Conservation (phyloP, 306 rosid species). For the Bauhinia variegata region DNA sequence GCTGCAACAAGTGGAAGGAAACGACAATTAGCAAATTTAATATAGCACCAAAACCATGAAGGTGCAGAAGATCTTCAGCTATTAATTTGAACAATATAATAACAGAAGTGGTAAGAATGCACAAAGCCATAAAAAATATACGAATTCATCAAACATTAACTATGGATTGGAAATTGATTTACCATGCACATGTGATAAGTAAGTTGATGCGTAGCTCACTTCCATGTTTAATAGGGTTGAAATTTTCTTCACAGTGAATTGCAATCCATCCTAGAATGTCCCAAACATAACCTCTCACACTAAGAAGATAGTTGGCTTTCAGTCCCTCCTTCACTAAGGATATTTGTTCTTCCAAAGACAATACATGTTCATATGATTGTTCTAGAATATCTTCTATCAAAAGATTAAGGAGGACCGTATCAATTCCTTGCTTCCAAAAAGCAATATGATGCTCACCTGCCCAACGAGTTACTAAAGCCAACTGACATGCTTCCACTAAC, state of each 20-base stretch:
- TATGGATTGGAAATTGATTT: slow-evolving; percentile 34
- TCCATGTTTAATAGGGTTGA: slow-evolving; percentile 45
- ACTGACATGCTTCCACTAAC: slow-evolving; percentile 68
- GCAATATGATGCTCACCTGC: slow-evolving; percentile 71
- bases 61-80: slow-evolving; percentile 15
- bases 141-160: slow-evolving; percentile 25
- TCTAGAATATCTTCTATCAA: slow-evolving; percentile 56
- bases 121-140: no score
- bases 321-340: slow-evolving; percentile 54
- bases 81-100: slow-evolving; percentile 31
- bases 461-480: slow-evolving; percentile 83
- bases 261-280: slow-evolving; percentile 90
- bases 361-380: slow-evolving; percentile 34
- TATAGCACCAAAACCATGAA: slow-evolving; percentile 26
- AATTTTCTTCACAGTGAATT: slow-evolving; percentile 62
- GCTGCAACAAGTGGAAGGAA: slow-evolving; percentile 46
- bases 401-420: slow-evolving; percentile 71
- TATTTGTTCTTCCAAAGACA: slow-evolving; percentile 66
- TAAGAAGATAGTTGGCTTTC: slow-evolving; percentile 49
- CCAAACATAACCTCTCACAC: slow-evolving; percentile 68
- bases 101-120: slow-evolving; percentile 24
- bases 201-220: slow-evolving; percentile 50
- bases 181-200: slow-evolving; percentile 80
- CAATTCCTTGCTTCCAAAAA: slow-evolving; percentile 80
- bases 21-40: slow-evolving; percentile 26